Evolutionary conservation across 352 stramenopile species (phyloP).

Genomic region (Phytophthora pluvialis): DNA sequence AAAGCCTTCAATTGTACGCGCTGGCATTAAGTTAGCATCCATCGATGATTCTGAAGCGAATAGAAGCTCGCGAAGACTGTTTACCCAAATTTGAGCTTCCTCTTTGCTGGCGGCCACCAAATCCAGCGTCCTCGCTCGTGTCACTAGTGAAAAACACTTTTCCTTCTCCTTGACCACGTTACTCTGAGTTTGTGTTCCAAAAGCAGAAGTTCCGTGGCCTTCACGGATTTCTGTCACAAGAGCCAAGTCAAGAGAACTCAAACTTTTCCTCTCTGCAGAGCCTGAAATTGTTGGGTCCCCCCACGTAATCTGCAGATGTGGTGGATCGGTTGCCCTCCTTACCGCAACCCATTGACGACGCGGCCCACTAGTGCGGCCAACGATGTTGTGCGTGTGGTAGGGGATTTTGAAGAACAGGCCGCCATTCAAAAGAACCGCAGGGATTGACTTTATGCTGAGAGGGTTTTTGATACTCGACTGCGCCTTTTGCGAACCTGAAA

Average conservation of each 20-base stretch:
- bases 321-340: slow-evolving; percentile 9
- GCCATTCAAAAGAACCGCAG: slow-evolving; percentile 55
- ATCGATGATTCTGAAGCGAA: slow-evolving; percentile 24
- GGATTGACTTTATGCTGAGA: slow-evolving; percentile 36
- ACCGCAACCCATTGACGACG: slow-evolving; percentile 77
- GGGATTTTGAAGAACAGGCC: slow-evolving; percentile 82
- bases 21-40: slow-evolving; percentile 30
- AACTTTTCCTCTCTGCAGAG: slow-evolving; percentile 40
- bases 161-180: slow-evolving; percentile 46
- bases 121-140: slow-evolving; percentile 66
- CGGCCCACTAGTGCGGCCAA: slow-evolving; percentile 36
- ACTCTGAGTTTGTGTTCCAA: slow-evolving; percentile 55
- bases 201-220: slow-evolving; percentile 65
- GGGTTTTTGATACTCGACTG: slow-evolving; percentile 11
- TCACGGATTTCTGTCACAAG: slow-evolving; percentile 66
- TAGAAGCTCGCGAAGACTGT: slow-evolving; percentile 49
- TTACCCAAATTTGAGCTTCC: slow-evolving; percentile 70
- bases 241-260: slow-evolving; percentile 46
- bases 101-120: slow-evolving; percentile 83
- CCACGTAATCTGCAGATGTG: slow-evolving; percentile 68
- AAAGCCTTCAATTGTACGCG: slow-evolving; percentile 56
- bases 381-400: slow-evolving; percentile 63
- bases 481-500: slow-evolving; percentile 6
- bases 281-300: slow-evolving; percentile 59
- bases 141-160: slow-evolving; percentile 81